Percentiles rank a stretch among this genome's conserved stretches.
phyloP scores from a whole-genome alignment of 208 protist genomes.

The Wallacemonas sp. region DNA sequence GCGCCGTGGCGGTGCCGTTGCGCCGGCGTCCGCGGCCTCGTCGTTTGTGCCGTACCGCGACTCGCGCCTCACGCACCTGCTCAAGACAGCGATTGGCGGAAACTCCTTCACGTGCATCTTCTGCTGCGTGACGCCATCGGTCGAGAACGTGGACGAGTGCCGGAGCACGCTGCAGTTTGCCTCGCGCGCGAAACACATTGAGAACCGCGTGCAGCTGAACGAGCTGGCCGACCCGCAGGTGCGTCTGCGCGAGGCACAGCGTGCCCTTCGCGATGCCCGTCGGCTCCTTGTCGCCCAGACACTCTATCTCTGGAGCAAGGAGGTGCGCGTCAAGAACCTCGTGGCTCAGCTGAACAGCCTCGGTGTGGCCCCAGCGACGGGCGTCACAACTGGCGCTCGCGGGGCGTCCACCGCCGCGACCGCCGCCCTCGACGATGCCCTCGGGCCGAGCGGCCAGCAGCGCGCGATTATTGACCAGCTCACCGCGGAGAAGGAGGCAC shows the following conservation, averaged over 20 bases:
- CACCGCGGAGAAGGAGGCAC: slow-evolving; percentile 45
- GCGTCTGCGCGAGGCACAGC: slow-evolving; percentile 47
- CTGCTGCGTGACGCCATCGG: slow-evolving; percentile 70
- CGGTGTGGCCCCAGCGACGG: neutral
- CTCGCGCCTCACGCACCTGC: slow-evolving; percentile 92
- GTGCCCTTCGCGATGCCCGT: slow-evolving; percentile 37
- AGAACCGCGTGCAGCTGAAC: slow-evolving; percentile 67
- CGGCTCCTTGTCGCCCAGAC: slow-evolving; percentile 56
- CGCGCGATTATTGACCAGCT: slow-evolving; percentile 67
- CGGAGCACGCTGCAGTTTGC: slow-evolving; percentile 85
- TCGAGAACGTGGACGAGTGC: slow-evolving; percentile 68
- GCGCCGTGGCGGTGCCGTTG: slow-evolving; percentile 7
- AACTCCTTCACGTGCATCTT: slow-evolving; percentile 95
- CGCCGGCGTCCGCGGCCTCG: neutral
- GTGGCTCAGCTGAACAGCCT: slow-evolving; percentile 26
- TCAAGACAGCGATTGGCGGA: slow-evolving; percentile 93
- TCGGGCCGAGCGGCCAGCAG: slow-evolving; percentile 32
- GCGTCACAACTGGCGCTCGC: too few species aligned
- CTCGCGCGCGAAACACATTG: slow-evolving; percentile 61
- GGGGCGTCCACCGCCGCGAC: neutral
- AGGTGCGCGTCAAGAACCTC: slow-evolving; percentile 44
- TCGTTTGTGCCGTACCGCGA: slow-evolving; percentile 92
- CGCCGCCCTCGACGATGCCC: neutral
- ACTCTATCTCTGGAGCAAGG: slow-evolving; percentile 79
- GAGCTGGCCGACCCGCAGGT: slow-evolving; percentile 61